Base-by-base conservation (phyloP, 176 grass and related monocot genomes). In the Thalia dealbata region DNA sequence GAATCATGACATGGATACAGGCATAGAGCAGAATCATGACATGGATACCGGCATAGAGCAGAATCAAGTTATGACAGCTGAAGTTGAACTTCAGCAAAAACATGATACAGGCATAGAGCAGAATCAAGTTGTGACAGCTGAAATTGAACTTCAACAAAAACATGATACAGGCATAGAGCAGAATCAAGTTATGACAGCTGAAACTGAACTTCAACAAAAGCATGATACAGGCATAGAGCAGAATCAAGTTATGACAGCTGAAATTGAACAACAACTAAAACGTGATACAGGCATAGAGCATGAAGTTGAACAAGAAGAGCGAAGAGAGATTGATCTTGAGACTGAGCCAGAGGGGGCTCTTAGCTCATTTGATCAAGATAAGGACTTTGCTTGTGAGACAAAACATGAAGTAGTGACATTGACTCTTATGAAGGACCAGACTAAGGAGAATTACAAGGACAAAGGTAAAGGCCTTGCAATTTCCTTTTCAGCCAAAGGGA, bases 391-490 rank as follows among this genome's bases (percentile, higher is more conserved):
- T 89, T 67, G 55, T 23, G 80, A 81, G 67, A 88, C 35, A 62
- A 86, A 84, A 8, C 81, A 43, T 51, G 74, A 84, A 29, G 74
- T 41, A 44, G 24, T 23, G 12, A 78, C 73, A 45, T 48, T 83
- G 68, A 81, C 85, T 78, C 67, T 86, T 41, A 70, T 90, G 41
- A 46, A 22, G 41, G 79, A 63, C 63, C 87, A 86, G 22, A 78
- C 54, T 18, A 72, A 61, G 56, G 52, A 44, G 62, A 65, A 74
- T 12, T 63, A 84, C 84, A 83, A 86, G 64, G 83, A 84, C 70
- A 92, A 88, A 83, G 87, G 85, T 64, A 91, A 88, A 77, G 78
- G 74, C 61, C 83, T 91, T 80, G 79, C 81, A 79, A 79, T 88
- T 66, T 81, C 86, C 42, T 43, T 84, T 22, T 79, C 86, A 65